These are phyloP conservation scores for Kingdonia uniflora DNA, from an alignment of 164 flowering plant genomes.

Conservation along the genomic window DNA sequence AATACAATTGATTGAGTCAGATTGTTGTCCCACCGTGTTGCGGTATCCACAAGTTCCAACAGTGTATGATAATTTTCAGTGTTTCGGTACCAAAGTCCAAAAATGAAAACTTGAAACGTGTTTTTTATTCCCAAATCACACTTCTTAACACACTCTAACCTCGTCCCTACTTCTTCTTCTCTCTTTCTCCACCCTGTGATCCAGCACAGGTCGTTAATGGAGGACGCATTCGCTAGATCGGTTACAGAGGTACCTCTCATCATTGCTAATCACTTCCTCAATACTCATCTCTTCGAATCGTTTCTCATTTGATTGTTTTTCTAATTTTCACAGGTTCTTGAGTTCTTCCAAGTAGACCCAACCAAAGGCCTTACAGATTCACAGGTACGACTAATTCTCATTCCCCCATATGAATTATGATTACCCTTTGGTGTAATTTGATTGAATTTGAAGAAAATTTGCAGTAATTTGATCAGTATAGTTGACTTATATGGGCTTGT, in stretches of 20 bases:
- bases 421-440: not conserved
- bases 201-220: conserved; percentile 56
- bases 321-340: conserved; percentile 50
- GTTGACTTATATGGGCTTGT: too few species aligned
- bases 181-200: too few species aligned
- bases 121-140: too few species aligned
- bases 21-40: too few species aligned
- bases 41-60: too few species aligned
- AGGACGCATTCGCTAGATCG: conserved; percentile 85
- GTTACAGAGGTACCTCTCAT: conserved; percentile 44
- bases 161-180: too few species aligned
- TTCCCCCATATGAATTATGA: too few species aligned
- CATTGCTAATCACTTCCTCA: not conserved
- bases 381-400: conserved; percentile 36
- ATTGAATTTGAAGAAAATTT: not conserved
- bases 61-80: too few species aligned
- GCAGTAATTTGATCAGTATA: not conserved
- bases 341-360: conserved; percentile 74
- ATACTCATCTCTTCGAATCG: not conserved
- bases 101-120: too few species aligned
- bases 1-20: too few species aligned
- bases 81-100: too few species aligned
- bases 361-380: conserved; percentile 63
- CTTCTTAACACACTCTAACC: too few species aligned
- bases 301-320: not conserved